Evolutionary conservation across 1,284 basidiomycete species (phyloP).

Genomic region (Erythrobasidium hasegawianum): DNA sequence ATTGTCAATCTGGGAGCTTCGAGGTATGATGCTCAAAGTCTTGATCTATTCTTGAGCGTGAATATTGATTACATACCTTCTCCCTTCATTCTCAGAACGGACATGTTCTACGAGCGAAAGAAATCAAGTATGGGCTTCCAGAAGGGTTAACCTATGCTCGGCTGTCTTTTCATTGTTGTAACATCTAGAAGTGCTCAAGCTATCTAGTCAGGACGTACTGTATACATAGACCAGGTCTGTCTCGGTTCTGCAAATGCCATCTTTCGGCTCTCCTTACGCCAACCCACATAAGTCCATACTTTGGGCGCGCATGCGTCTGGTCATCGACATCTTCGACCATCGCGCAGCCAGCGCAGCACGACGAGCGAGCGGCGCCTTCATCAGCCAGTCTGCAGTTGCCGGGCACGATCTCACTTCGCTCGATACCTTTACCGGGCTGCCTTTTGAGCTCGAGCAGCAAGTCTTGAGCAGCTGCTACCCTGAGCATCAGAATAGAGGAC

Average conservation of each 20-base stretch:
- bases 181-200: neutral
- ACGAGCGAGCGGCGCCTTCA: conserved; percentile 19
- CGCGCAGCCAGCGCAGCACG: conserved; percentile 9
- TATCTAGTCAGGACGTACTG: neutral
- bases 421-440: conserved; percentile 39
- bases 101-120: conserved; percentile 76
- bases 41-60: no score
- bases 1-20: conserved; percentile 88
- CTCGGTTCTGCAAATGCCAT: neutral
- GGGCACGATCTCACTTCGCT: conserved; percentile 28
- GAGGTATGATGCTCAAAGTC: neutral
- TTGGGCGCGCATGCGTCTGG: conserved; percentile 27
- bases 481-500: conserved; percentile 32
- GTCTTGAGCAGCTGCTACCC: conserved; percentile 7
- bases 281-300: neutral
- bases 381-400: conserved; percentile 21
- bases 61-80: conserved; percentile 50
- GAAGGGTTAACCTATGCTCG: conserved; percentile 7
- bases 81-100: conserved; percentile 57
- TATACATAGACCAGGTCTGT: neutral
- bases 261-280: neutral
- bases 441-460: conserved; percentile 37
- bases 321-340: conserved; percentile 30
- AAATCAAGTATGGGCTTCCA: conserved; percentile 31
- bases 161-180: neutral